Evolutionary conservation across 345 rosid genomes (phyloP), one percentile per base, ranked within the genome.

Genomic region (Gossypium longicalyx): DNA sequence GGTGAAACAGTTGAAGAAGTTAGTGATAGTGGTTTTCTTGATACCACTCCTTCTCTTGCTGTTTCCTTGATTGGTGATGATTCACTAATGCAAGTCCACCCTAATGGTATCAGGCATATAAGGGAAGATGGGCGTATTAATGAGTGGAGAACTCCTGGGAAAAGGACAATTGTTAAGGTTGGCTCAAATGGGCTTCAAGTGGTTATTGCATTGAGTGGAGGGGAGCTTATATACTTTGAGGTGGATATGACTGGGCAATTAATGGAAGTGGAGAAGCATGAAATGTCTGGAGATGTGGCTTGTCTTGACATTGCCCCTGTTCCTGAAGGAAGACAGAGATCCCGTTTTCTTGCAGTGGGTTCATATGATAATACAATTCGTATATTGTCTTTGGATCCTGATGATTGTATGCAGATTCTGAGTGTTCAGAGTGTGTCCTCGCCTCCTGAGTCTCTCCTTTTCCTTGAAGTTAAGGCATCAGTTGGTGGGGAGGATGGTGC

Each of bases 1-100:
- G 99, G 99, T 53, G 99, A 95, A 80, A 93, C 97, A 5, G 99
- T 93, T 41, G 99, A 95, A 82, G 99, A 95, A 87, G 99, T 95
- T 68, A 90, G 94, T 66, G 96, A 67, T 48, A 12, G 87, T 88
- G 76, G 91, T 89, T 95, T 95, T 83, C 97, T 95, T 73, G 99
- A 93, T 80, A 95, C 99, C 17, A 93, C 99, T 7, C 71, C 71
- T 22, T 67, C 71, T 67, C 90, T 91, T 74, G 93, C 99, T 44
- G 93, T 95, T 64, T 93, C 99, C 74, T 84, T 95, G 77, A 90
- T 95, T 2, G 94, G 98, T 13, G 98, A 95, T 79, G 99, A 95
- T 77, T 93, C 99, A 67, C 87, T 93, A 52, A 93, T 95, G 99
- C 99, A 95, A 93, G 98, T 95, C 83, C 98, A 95, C 77, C 99